Evolutionary conservation across 257 asterid genomes (phyloP).

Genomic region (Anisodus tanguticus): DNA sequence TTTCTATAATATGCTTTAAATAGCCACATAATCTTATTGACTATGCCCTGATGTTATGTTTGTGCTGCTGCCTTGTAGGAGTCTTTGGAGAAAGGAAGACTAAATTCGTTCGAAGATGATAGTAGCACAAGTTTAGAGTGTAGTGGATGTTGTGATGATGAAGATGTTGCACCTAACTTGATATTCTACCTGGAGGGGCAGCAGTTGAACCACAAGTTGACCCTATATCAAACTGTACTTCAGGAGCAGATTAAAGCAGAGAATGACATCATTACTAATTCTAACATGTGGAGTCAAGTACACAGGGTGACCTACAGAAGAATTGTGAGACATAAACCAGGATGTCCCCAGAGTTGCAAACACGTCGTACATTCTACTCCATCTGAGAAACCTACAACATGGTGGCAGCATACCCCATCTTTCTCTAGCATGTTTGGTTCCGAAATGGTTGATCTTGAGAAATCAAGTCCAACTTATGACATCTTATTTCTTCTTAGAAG

Average conservation of each 20-base stretch:
- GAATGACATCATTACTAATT: constrained; percentile 44
- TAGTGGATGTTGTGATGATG: constrained; percentile 44
- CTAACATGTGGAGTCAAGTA: constrained; percentile 71
- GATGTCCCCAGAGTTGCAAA: constrained; percentile 34
- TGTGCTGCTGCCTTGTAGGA: constrained; percentile 45
- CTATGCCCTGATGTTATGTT: constrained; percentile 11
- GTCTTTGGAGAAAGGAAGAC: constrained; percentile 47
- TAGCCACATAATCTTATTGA: background rate
- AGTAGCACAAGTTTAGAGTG: constrained; percentile 35
- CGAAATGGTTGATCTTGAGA: constrained; percentile 48
- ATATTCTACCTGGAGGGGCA: constrained; percentile 69
- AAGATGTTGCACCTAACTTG: constrained; percentile 57
- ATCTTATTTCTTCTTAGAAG: constrained; percentile 72
- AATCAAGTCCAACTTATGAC: constrained; percentile 61
- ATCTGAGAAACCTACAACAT: constrained; percentile 38
- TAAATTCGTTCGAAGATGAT: constrained; percentile 42
- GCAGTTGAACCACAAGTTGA: constrained; percentile 54
- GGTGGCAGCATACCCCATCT: constrained; percentile 42
- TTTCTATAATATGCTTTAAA: background rate
- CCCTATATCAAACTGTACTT: constrained; percentile 77
- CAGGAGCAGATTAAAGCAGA: constrained; percentile 55
- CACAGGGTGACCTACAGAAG: constrained; percentile 67
- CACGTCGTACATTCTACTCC: constrained; percentile 46
- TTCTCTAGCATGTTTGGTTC: constrained; percentile 52
- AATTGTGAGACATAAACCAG: constrained; percentile 37